Evolutionary conservation across 225 moss, liverwort and hornwort species (phyloP).

Genomic region (Marchantia polymorpha): DNA sequence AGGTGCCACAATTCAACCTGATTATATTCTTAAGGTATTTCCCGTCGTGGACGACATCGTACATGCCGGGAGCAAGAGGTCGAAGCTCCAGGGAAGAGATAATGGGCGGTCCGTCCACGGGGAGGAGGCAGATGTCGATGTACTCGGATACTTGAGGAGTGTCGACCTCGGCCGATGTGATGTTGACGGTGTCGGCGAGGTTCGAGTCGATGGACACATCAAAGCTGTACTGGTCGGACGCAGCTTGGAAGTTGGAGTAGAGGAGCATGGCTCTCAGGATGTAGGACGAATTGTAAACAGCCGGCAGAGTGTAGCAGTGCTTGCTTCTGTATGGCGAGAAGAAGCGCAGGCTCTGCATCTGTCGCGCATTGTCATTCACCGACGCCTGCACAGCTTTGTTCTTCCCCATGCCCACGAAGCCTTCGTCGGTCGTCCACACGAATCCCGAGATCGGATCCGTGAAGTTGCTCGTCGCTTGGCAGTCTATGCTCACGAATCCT

Average conservation of each 20-base stretch:
- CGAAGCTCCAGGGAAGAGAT: conserved; percentile 28
- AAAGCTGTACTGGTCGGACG: neutral
- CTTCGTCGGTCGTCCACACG: conserved; percentile 38
- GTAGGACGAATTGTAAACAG: conserved; percentile 30
- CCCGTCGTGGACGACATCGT: neutral
- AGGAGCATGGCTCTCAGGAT: conserved; percentile 31
- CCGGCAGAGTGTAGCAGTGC: conserved; percentile 59
- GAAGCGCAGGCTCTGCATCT: conserved; percentile 44
- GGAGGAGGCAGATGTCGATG: conserved; percentile 21
- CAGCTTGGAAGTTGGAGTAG: conserved; percentile 27
- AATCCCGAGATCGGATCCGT: conserved; percentile 35
- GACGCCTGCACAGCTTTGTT: conserved; percentile 2
- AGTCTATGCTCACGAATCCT: conserved; percentile 68
- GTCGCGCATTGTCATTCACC: neutral
- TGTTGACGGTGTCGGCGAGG: neutral
- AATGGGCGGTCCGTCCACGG: neutral
- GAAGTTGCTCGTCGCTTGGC: conserved; percentile 39
- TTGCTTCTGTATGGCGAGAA: conserved; percentile 43
- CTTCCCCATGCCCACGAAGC: conserved; percentile 30
- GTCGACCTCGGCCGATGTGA: no score
- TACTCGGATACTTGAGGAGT: neutral
- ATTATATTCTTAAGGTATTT: neutral
- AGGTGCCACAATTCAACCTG: conserved; percentile 14
- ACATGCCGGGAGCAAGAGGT: neutral
- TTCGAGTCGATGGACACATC: neutral